Base-by-base conservation (phyloP, 768 basidiomycete species). In the Suillus plorans region DNA sequence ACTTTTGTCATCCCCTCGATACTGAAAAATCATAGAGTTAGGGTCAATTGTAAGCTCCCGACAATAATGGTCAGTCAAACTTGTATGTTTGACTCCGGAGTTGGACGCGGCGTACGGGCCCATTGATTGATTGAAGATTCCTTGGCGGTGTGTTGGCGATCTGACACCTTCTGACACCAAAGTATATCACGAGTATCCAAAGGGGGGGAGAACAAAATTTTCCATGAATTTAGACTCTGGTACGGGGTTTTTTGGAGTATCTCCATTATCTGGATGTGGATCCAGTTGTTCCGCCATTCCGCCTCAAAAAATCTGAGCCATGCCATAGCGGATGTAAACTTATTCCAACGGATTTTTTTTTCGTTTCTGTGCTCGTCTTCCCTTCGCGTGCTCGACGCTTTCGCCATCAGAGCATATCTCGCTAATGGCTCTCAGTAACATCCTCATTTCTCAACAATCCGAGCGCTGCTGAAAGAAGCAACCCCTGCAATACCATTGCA, bases 301-400 rank as follows among this genome's bases (percentile, higher is more conserved):
- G 39, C 52, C 18, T 53, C 52, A 58, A 58, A 58, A 58, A 58
- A 56, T 22, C 52, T 57, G 31, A 37, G 61, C 55, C 22, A 60
- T 62, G 55, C 62, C 56, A 63, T 69, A 50, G 67, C 75, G 74
- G 74, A 77, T 76, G 57, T 74, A 64, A 74, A 76, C 69, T 67
- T 58, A 60, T 64, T 55, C 62, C 62, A 67, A 66, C 66, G 67
- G 65, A 66, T 61, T 73, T 72, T 74, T 37, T 75, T 70, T 63
- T 41, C n/a, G 56, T 70, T 69, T 74, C 74, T 69, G 74, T 70
- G 67, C 64, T 65, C 66, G 68, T 69, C 49, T 62, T 34, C 66
- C 66, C 66, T 66, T 66, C 67, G 49, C 50, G 45, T 63, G 64
- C 47, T 44, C 55, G 64, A 66, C 63, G 39, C 61, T 60, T 59